Evolutionary conservation across 352 stramenopile species (phyloP), one percentile per base, ranked within the genome.

Genomic region (Pythium sukuiense): DNA sequence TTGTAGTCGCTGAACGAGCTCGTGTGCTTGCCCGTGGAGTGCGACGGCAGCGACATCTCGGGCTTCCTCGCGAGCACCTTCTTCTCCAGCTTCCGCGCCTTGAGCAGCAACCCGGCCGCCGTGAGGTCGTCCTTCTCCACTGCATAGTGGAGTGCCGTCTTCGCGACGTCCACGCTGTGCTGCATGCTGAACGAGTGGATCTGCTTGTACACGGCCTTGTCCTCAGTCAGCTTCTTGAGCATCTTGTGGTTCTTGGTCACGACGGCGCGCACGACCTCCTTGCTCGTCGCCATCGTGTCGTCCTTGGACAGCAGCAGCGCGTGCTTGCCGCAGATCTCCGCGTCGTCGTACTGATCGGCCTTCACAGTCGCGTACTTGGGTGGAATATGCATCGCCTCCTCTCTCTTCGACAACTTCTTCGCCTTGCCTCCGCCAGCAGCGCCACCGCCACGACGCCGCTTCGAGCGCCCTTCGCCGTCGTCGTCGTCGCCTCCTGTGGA

Each of bases 1-100:
- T 93, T 92, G 70, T 93, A 93, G 55, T 93, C 85, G 61, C 85
- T 93, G 66, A 74, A 93, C 18, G 75, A 61, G 59, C 85, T 93
- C 32, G 85, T 93, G 61, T 93, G 85, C 53, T 83, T 81, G 1
- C 85, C 85, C 0, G 85, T 93, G 9, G 83, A 90, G 53, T 92
- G 83, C 3, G 83, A 82, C n/a, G 80, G 80, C 30, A 93, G 59
- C 6, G 83, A 81, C 35, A 83, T 73, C 14, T 80, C 77, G 0
- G 85, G 85, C 4, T 55, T 64, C n/a, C 72, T 69, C 2, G 85
- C 76, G 8, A 89, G 59, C 8, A 69, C 48, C 14, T 76, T 71
- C 20, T 65, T 74, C n/a, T 86, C 66, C 1, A 89, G 65, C 37
- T 80, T 72, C 2, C 71, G 64, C 6, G 85, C 76, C 56, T 90